A percentile compares a stretch with the other conserved stretches of the same genome.
These are phyloP conservation scores for Blastocrithidia nonstop DNA, from an alignment of 208 protist species.

Conservation along the genomic window DNA sequence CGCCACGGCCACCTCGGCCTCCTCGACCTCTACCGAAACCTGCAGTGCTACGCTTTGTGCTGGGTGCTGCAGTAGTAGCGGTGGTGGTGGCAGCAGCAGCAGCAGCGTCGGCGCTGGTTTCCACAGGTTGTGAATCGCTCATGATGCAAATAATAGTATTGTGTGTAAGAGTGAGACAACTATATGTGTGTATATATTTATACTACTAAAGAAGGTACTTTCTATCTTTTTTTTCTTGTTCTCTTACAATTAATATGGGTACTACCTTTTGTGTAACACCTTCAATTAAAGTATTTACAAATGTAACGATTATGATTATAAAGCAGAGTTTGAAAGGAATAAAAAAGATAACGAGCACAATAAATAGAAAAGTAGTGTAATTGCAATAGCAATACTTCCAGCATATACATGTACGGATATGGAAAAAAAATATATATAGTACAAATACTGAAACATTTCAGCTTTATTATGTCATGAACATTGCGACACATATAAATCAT, in stretches of 20 bases:
- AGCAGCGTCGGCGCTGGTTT: conserved; percentile 53
- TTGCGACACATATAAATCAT: background rate
- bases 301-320: too few relatives aligned
- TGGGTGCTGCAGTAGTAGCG: background rate
- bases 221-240: too few relatives aligned
- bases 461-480: conserved; percentile 1
- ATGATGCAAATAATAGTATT: conserved; percentile 1
- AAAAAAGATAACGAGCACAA: too few relatives aligned
- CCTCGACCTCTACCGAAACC: conserved; percentile 47
- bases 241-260: too few relatives aligned
- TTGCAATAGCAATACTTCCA: background rate
- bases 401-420: conserved; percentile 2
- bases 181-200: background rate
- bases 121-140: conserved; percentile 27
- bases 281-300: too few relatives aligned
- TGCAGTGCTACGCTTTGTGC: too few relatives aligned
- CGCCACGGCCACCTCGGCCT: conserved; percentile 16
- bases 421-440: conserved; percentile 4
- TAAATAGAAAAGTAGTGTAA: background rate
- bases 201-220: too few relatives aligned
- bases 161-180: conserved; percentile 4
- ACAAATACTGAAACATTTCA: background rate
- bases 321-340: too few relatives aligned
- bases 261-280: too few relatives aligned
- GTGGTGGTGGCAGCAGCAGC: conserved; percentile 8